Evolutionary conservation across 2,329 filamentous ascomycete genomes (phyloP).

Genomic region (Alternaria burnsii): DNA sequence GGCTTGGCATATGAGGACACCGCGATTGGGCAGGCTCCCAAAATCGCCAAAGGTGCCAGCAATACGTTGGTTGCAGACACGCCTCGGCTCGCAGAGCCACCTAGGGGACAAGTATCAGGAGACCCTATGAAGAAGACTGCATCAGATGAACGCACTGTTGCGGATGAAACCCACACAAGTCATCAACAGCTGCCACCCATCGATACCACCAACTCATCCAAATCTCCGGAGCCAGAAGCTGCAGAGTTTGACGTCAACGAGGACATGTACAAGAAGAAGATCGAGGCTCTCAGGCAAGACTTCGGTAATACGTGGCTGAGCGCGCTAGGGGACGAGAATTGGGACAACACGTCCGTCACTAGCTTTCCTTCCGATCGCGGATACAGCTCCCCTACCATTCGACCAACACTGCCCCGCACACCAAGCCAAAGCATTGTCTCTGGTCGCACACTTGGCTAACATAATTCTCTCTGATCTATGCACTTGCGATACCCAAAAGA

Average conservation of each 20-base stretch:
- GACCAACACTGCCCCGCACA: slow-evolving; percentile 43
- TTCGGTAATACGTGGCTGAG: slow-evolving; percentile 89
- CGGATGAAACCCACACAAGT: slow-evolving; percentile 32
- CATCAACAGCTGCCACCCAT: slow-evolving; percentile 44
- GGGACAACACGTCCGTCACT: slow-evolving; percentile 52
- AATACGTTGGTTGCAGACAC: slow-evolving; percentile 25
- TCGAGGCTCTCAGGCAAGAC: slow-evolving; percentile 84
- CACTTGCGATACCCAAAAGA: slow-evolving; percentile 50
- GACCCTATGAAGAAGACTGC: slow-evolving; percentile 42
- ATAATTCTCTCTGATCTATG: slow-evolving; percentile 24
- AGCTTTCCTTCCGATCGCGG: slow-evolving; percentile 44
- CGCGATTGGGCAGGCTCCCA: slow-evolving; percentile 29
- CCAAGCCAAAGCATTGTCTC: slow-evolving; percentile 52
- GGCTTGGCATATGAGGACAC: slow-evolving; percentile 39
- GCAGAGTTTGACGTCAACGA: slow-evolving; percentile 72
- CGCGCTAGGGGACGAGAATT: slow-evolving; percentile 79
- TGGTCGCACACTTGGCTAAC: slow-evolving; percentile 50
- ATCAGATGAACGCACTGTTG: slow-evolving; percentile 30
- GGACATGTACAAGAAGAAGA: slow-evolving; percentile 85
- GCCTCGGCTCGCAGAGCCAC: slow-evolving; percentile 41
- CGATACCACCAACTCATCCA: slow-evolving; percentile 38
- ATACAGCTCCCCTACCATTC: slow-evolving; percentile 44
- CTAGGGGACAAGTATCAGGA: slow-evolving; percentile 31
- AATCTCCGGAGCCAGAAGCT: slow-evolving; percentile 24
- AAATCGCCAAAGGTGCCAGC: slow-evolving; percentile 22